Percentiles rank a stretch among this genome's conserved stretches.
Evolutionary conservation across 139 green algal genomes (phyloP).

Genomic region (Tetraselmis striata): DNA sequence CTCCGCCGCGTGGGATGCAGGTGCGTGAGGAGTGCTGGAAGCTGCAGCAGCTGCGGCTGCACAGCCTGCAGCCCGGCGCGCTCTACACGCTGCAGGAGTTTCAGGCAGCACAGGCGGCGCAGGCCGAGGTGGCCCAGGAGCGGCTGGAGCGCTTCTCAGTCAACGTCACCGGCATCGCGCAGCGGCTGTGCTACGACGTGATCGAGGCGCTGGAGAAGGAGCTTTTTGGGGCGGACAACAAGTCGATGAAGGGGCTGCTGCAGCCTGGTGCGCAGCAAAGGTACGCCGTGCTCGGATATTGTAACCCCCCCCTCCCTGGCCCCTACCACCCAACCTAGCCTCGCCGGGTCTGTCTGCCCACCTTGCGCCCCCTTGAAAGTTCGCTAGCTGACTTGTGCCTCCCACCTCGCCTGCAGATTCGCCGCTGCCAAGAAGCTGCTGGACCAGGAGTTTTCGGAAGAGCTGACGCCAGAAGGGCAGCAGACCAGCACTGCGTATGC

Average conservation of each 20-base stretch:
- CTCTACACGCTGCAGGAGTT: constrained; percentile 27
- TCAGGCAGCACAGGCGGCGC: background rate
- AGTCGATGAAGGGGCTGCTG: background rate
- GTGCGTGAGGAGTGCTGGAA: constrained; percentile 19
- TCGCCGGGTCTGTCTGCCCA: too few relatives aligned
- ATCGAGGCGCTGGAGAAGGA: constrained; percentile 33
- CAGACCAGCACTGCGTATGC: background rate
- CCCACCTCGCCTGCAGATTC: too few relatives aligned
- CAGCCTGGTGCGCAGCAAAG: background rate
- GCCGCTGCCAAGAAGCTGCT: background rate
- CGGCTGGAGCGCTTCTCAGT: background rate
- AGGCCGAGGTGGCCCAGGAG: background rate
- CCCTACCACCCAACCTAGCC: too few relatives aligned
- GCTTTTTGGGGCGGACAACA: constrained; percentile 13
- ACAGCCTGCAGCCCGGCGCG: background rate
- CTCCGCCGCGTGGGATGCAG: background rate
- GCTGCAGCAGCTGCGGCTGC: constrained; percentile 16
- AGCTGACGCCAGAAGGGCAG: background rate
- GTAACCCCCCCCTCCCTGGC: too few relatives aligned
- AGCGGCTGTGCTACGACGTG: constrained; percentile 17
- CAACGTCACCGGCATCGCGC: background rate
- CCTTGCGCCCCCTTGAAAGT: too few relatives aligned
- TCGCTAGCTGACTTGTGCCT: too few relatives aligned
- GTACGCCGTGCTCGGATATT: too few relatives aligned
- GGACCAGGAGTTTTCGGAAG: background rate